Base-by-base conservation (phyloP, 768 basidiomycete species). In the Tricholoma bakamatsutake region DNA sequence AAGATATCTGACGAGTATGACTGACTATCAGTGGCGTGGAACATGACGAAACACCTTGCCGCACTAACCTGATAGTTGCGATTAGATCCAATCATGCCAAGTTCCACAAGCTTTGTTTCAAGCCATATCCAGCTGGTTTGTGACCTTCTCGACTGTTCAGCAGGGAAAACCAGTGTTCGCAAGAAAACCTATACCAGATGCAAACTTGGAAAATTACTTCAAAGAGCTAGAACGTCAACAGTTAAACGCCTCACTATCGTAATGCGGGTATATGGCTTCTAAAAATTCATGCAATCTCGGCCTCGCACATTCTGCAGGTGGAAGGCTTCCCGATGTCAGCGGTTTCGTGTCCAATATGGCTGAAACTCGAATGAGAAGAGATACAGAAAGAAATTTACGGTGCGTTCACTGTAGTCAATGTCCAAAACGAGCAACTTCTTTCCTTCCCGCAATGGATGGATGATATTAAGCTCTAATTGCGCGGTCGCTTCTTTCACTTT, bases 101-200 rank as follows among this genome's bases (percentile, higher is more conserved):
- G 76, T 67, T 94, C 93, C 11, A 90, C 84, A 7, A 96, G 76
- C 68, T 93, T 95, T 13, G 84, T 82, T 72, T 93, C 91, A 15
- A 93, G 75, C 91, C 91, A 93, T 50, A 90, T 76, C 92, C 92
- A 93, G 59, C 83, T 85, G 3, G 92, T 93, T 66, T 91, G 88
- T 1, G 84, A 87, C 87, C 87, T 88, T 58, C n/a, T 34, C 18
- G 18, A 54, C 33, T 35, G 30, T 37, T 53, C 28, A 31, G n/a
- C 11, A 18, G 27, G 15, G 15, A 27, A 39, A 24, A 21, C 17
- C 5, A 7, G 17, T 43, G 15, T 5, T 28, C 18, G 11, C 21
- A 33, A 33, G 49, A 43, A 9, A 24, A 31, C 33, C 45, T 66
- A 37, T 64, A 88, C 92, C 93, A 95, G 59, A 95, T 88, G 62